These are phyloP conservation scores for Rhodotorula mucilaginosa DNA, from an alignment of 1,284 basidiomycete genomes.

Conservation along the genomic window DNA sequence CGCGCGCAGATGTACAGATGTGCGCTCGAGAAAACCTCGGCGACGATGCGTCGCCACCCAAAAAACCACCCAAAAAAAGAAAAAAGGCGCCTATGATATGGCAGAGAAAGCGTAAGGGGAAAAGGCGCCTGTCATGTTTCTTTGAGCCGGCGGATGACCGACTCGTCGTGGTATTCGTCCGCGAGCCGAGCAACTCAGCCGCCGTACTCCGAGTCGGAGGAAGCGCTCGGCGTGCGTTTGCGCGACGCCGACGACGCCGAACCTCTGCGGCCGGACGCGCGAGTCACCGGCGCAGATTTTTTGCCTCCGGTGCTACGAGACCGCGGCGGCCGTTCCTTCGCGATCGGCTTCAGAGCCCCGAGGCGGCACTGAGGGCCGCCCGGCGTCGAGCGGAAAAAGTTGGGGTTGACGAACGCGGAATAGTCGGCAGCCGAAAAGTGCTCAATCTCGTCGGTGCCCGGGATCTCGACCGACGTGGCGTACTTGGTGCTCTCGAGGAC, in stretches of 20 bases:
- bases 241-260: background rate
- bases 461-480: background rate
- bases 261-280: background rate
- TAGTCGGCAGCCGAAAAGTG: constrained; percentile 32
- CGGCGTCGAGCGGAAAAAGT: constrained; percentile 22
- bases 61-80: too few species aligned
- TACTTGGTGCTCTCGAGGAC: constrained; percentile 28
- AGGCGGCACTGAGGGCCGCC: constrained; percentile 10
- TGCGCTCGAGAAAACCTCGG: too few species aligned
- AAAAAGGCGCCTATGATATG: too few species aligned
- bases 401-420: constrained; percentile 24
- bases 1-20: too few species aligned
- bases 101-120: too few species aligned
- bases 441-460: constrained; percentile 8
- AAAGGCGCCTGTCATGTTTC: too few species aligned
- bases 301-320: background rate
- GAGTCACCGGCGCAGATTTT: background rate
- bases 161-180: background rate
- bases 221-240: background rate
- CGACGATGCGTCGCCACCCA: too few species aligned
- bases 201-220: constrained; percentile 1
- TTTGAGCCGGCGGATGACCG: too few species aligned
- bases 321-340: constrained; percentile 25
- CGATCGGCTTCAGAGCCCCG: constrained; percentile 26
- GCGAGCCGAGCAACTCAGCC: background rate